These are phyloP conservation scores for Trifolium fragiferum DNA, from an alignment of 306 rosid genomes.

Conservation along the genomic window DNA sequence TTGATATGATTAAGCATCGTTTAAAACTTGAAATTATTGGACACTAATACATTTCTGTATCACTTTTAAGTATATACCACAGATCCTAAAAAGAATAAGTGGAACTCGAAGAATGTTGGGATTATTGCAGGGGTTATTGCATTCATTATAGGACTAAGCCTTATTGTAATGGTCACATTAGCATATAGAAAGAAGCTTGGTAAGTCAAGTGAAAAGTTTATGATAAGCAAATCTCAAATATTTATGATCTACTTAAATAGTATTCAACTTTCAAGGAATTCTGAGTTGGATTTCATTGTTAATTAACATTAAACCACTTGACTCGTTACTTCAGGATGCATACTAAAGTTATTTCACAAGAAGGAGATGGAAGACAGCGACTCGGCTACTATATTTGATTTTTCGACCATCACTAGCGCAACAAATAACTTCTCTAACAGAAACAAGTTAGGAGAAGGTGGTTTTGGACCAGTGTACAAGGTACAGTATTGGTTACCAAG, in stretches of 20 bases:
- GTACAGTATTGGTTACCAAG: not conserved
- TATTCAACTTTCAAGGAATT: not conserved
- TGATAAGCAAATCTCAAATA: not conserved
- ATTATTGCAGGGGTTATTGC: slow-evolving; percentile 4
- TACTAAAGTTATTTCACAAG: not conserved
- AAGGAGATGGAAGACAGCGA: not conserved
- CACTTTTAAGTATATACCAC: not conserved
- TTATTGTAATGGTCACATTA: not conserved
- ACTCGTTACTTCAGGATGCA: not conserved
- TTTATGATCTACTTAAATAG: too few species aligned
- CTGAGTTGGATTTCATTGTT: not conserved
- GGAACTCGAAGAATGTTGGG: slow-evolving; percentile 14
- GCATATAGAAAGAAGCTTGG: slow-evolving; percentile 1
- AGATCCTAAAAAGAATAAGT: slow-evolving; percentile 10
- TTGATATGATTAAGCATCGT: too few species aligned
- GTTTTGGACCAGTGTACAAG: not conserved
- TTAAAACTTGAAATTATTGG: not conserved
- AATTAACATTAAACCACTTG: not conserved
- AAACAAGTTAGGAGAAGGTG: not conserved
- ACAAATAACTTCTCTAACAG: not conserved
- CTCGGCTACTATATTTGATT: slow-evolving; percentile 7
- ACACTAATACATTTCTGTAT: not conserved
- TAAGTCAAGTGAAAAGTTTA: not conserved
- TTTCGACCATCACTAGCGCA: slow-evolving; percentile 7
- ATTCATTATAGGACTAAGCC: not conserved